Evolutionary conservation across 2,329 filamentous ascomycete genomes (phyloP).

Genomic region (Fusarium armeniacum): DNA sequence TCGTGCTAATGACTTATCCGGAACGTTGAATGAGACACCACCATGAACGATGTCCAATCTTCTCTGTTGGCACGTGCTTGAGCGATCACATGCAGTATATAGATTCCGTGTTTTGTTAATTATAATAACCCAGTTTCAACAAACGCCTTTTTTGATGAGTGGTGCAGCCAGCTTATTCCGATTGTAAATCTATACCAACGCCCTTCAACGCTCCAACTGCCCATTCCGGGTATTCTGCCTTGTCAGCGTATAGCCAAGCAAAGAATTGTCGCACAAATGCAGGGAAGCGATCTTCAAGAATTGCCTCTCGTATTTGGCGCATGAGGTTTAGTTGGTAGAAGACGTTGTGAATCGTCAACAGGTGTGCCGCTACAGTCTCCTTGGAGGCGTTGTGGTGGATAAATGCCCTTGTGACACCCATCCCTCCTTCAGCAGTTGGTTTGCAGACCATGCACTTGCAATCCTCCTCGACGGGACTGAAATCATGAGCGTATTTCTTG

Average conservation of each 20-base stretch:
- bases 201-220: constrained; percentile 81
- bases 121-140: constrained; percentile 15
- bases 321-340: constrained; percentile 92
- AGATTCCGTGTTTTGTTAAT: constrained; percentile 41
- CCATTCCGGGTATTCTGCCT: constrained; percentile 83
- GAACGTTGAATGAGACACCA: constrained; percentile 45
- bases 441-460: constrained; percentile 87
- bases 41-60: constrained; percentile 23
- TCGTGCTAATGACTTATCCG: constrained; percentile 41
- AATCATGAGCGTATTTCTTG: constrained; percentile 81
- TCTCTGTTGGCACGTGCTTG: constrained; percentile 25
- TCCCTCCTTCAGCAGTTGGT: constrained; percentile 73
- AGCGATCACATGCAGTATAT: constrained; percentile 39
- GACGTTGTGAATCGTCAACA: constrained; percentile 95
- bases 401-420: constrained; percentile 89
- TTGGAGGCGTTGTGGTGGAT: constrained; percentile 93
- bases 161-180: constrained; percentile 32
- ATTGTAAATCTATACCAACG: constrained; percentile 79
- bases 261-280: constrained; percentile 86
- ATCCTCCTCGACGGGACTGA: constrained; percentile 83
- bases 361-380: constrained; percentile 89
- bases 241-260: constrained; percentile 72
- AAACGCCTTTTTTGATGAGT: constrained; percentile 21
- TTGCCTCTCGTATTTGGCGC: constrained; percentile 79
- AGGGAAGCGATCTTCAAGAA: constrained; percentile 85